These are phyloP conservation scores for Mycena sp. DNA, from an alignment of 1,284 basidiomycete species.

Conservation along the genomic window DNA sequence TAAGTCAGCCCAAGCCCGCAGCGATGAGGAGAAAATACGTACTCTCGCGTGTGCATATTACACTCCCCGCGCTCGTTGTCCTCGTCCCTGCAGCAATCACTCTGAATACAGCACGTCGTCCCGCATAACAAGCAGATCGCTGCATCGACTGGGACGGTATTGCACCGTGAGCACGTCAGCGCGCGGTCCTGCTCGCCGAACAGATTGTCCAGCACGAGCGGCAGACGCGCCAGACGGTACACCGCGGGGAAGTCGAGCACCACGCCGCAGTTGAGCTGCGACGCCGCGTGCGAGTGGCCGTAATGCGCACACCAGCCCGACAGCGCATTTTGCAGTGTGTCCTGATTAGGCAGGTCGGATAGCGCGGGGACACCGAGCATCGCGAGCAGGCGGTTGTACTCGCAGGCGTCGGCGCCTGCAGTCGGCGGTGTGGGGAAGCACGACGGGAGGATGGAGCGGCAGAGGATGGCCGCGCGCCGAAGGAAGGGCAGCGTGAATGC, in stretches of 20 bases:
- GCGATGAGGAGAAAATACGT: slow-evolving; percentile 48
- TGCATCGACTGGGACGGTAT: slow-evolving; percentile 84
- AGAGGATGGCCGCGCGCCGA: no score
- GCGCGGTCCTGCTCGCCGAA: slow-evolving; percentile 78
- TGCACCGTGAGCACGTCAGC: slow-evolving; percentile 82
- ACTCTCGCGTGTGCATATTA: slow-evolving; percentile 95
- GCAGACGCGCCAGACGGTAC: slow-evolving; percentile 88
- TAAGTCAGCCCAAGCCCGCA: slow-evolving; percentile 21
- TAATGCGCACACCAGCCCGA: slow-evolving; percentile 88
- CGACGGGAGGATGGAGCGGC: slow-evolving; percentile 74
- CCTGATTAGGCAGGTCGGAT: slow-evolving; percentile 79
- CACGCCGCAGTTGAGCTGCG: slow-evolving; percentile 78
- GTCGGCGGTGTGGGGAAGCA: slow-evolving; percentile 62
- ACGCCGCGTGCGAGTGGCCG: slow-evolving; percentile 76
- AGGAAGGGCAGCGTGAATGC: slow-evolving; percentile 94
- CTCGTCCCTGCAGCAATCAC: slow-evolving; percentile 89
- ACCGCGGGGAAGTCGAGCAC: slow-evolving; percentile 85
- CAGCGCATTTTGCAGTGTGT: slow-evolving; percentile 83
- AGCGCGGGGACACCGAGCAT: slow-evolving; percentile 84
- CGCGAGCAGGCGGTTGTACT: slow-evolving; percentile 84
- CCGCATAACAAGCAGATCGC: slow-evolving; percentile 96
- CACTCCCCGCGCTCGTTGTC: slow-evolving; percentile 84
- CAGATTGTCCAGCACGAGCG: slow-evolving; percentile 84
- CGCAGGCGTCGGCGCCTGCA: slow-evolving; percentile 55
- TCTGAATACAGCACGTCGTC: slow-evolving; percentile 88